phyloP scores from a whole-genome alignment of 2,329 filamentous ascomycete species.

The Laburnicola sp. region DNA sequence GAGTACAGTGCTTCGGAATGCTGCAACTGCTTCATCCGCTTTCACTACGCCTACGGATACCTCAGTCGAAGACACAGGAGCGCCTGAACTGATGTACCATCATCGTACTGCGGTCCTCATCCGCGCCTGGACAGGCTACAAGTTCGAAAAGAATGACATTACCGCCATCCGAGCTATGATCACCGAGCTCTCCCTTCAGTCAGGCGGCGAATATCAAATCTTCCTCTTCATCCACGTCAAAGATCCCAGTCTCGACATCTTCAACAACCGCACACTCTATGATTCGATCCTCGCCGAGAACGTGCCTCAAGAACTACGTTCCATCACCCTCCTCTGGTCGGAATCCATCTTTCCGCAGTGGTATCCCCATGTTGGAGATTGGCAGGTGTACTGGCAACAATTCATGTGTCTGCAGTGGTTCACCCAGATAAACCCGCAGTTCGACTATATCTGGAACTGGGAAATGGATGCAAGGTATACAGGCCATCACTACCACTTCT shows the following conservation, averaged over 20 bases:
- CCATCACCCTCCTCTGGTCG: slow-evolving; percentile 75
- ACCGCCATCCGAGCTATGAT: slow-evolving; percentile 52
- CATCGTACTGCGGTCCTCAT: slow-evolving; percentile 52
- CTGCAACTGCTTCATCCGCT: slow-evolving; percentile 31
- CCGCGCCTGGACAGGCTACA: slow-evolving; percentile 52
- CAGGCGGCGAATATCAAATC: slow-evolving; percentile 54
- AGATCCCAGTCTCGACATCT: slow-evolving; percentile 61
- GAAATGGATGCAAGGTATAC: slow-evolving; percentile 80
- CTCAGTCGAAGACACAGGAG: slow-evolving; percentile 29
- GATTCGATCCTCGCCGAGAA: slow-evolving; percentile 62
- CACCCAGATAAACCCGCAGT: slow-evolving; percentile 73
- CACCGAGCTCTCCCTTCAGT: slow-evolving; percentile 50
- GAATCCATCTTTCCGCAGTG: slow-evolving; percentile 56
- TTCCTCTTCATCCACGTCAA: slow-evolving; percentile 55
- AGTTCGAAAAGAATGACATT: slow-evolving; percentile 52
- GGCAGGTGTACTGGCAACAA: slow-evolving; percentile 59
- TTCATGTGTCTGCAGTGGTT: slow-evolving; percentile 78
- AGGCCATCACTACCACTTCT: slow-evolving; percentile 79
- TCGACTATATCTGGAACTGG: slow-evolving; percentile 82
- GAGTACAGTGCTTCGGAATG: slow-evolving; percentile 31
- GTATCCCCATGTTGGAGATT: slow-evolving; percentile 55
- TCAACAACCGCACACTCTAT: slow-evolving; percentile 62
- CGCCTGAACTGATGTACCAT: slow-evolving; percentile 41
- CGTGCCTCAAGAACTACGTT: slow-evolving; percentile 70
- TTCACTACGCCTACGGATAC: slow-evolving; percentile 35